Evolutionary conservation across 192 early-diverging fungal species (phyloP).

Genomic region (Gamsiella multidivaricata): DNA sequence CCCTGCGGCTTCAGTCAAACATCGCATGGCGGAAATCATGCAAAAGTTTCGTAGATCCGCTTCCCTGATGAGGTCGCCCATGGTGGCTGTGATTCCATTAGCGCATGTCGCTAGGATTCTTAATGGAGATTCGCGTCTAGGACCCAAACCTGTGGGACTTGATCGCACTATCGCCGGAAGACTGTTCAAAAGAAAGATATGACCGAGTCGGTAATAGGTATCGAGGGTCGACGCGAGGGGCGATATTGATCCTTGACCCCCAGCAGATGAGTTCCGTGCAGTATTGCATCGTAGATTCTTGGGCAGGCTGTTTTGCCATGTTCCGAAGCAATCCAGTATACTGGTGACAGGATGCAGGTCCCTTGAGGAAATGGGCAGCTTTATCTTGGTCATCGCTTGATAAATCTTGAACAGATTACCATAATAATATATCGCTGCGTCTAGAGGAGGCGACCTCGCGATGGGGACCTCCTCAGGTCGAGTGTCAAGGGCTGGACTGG

Average conservation of each 20-base stretch:
- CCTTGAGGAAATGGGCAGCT: constrained; percentile 22
- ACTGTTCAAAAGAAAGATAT: constrained; percentile 32
- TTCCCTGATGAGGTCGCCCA: constrained; percentile 23
- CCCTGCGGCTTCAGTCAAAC: constrained; percentile 38
- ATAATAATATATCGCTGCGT: constrained; percentile 5
- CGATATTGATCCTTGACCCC: background rate
- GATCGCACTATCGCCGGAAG: constrained; percentile 28
- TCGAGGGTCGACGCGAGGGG: constrained; percentile 19
- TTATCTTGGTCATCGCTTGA: constrained; percentile 27
- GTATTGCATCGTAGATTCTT: constrained; percentile 9
- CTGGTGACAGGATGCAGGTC: constrained; percentile 27
- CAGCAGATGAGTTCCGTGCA: background rate
- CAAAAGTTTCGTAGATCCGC: constrained; percentile 23
- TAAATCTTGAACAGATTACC: constrained; percentile 34
- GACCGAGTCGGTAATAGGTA: constrained; percentile 34
- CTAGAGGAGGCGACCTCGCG: background rate
- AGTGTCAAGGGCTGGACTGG: constrained; percentile 2
- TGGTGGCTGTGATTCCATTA: constrained; percentile 39
- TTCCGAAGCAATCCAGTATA: constrained; percentile 11
- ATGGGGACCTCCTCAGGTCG: constrained; percentile 21
- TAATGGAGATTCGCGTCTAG: constrained; percentile 34
- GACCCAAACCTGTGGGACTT: constrained; percentile 44
- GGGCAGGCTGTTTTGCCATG: constrained; percentile 29
- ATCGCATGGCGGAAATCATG: constrained; percentile 18
- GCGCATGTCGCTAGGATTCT: constrained; percentile 39